Base-by-base conservation (phyloP, 805 yeast species). In the Metschnikowia lochheadii region DNA sequence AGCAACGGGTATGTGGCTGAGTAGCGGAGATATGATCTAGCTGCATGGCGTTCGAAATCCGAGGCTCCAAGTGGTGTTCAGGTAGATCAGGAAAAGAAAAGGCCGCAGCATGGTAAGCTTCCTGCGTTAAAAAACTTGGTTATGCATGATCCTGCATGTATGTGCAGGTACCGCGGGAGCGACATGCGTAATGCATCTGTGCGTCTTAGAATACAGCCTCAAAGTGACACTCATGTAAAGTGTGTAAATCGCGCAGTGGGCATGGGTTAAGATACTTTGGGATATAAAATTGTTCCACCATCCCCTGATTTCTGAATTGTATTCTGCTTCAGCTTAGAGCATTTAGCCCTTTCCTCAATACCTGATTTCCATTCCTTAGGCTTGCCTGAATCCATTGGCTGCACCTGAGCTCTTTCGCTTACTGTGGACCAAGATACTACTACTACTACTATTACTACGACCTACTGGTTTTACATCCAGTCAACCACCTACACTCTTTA, bases 181-280 rank as follows among this genome's bases (percentile, higher is more conserved):
- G 45, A 42, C 38, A 33, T 42, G 45, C 45, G 32, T 20, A 33
- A 42, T 34, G 45, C 45, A 42, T 32, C 45, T 20, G 45, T 42
- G 45, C 45, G 45, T 42, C 45, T 20, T 42, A 18, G 44, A 41
- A 41, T 18, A 26, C 44, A 41, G 45, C 38, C 44, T 33, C 18
- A 21, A 42, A 42, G 45, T 41, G 40, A 41, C 44, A 41, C 20
- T 42, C 38, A 33, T 18, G 45, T 42, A 42, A 6, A 20, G 15
- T 2, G 31, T n/a, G 18, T 37, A 42, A 42, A 20, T 32, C 45
- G 45, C 45, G 45, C 37, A 31, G 36, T 7, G 13, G 18, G 43
- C 43, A 15, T 40, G 26, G 37, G 44, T 29, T 21, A n/a, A 13
- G 32, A 26, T 17, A 23, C 23, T 18, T 17, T 35, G 15, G 39